Base-by-base conservation (phyloP, 805 yeast genomes). In the Candida parachauliodes region DNA sequence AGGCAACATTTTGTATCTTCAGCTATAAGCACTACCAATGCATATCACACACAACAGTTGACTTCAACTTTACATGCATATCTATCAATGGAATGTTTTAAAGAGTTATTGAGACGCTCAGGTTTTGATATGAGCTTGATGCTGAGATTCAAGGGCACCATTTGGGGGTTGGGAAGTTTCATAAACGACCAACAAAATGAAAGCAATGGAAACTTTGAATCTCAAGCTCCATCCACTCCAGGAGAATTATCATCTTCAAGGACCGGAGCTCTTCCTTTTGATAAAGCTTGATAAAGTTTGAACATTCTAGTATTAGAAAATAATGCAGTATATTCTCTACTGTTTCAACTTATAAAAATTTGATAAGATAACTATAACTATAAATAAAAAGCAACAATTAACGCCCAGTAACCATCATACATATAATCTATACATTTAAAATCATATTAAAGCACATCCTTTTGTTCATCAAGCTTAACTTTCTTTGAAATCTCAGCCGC, bases 41-140 rank as follows among this genome's bases (percentile, higher is more conserved):
- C 57, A 5, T 55, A 53, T 11, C 54, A 49, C 29, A 55, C 51
- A 37, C 70, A 63, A 42, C 59, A 54, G 30, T 44, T 65, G 74
- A 46, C 77, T 59, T 55, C 76, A 61, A 44, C 83, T 65, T 45
- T 81, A 74, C 51, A 86, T 77, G 50, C 88, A 15, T 69, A 81
- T 44, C 64, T 83, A 45, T 75, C 84, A 7, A 72, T 77, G 63
- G 69, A 81, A 44, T 79, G 85, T 43, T 79, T 78, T 50, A 76
- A 78, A 54, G 86, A 80, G 50, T 58, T 81, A 48, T 48, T 57
- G 12, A 52, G 59, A 43, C 55, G 57, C 41, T 40, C 57, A 4
- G 50, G 51, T 4, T 52, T 46, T 36, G 60, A 57, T 34, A 26
- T 33, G 32, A 23, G 41, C 2, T 26, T 51, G 10, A 45, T 62